A percentile compares a stretch with the other conserved stretches of the same genome.
These are phyloP conservation scores for Aspergillus sp. DNA, from an alignment of 2,329 filamentous ascomycete genomes.

Conservation along the genomic window DNA sequence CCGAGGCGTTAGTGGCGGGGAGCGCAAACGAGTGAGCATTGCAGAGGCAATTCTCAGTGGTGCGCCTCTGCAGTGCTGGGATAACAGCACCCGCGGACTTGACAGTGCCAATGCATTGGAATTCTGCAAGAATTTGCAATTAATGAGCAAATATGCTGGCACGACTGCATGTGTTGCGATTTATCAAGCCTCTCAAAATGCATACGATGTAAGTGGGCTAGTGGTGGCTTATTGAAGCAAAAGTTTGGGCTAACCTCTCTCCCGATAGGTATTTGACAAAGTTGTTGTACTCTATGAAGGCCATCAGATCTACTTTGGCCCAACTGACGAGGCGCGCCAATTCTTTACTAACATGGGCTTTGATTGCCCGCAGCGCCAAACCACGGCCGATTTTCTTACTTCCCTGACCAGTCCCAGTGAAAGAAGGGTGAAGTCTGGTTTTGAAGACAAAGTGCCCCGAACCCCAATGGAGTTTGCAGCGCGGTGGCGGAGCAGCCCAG, in stretches of 20 bases:
- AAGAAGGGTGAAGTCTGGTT: conserved; percentile 55
- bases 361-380: conserved; percentile 64
- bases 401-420: conserved; percentile 64
- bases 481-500: conserved; percentile 39
- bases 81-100: background rate
- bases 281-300: conserved; percentile 72
- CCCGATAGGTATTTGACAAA: conserved; percentile 61
- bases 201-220: conserved; percentile 46
- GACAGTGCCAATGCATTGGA: background rate
- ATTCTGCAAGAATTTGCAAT: background rate
- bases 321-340: conserved; percentile 54
- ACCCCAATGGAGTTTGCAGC: conserved; percentile 65
- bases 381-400: conserved; percentile 67
- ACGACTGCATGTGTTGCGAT: background rate
- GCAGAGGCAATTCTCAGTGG: conserved; percentile 34
- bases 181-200: conserved; percentile 51
- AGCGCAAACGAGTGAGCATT: conserved; percentile 56
- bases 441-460: conserved; percentile 60
- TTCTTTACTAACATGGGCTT: conserved; percentile 71
- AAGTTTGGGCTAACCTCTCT: background rate
- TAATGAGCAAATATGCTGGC: background rate
- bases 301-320: conserved; percentile 72
- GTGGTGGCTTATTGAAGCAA: background rate
- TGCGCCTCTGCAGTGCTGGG: background rate
- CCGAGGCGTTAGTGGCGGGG: background rate